Base-by-base conservation (phyloP, 345 rosid species). In the Citrus trifoliata region DNA sequence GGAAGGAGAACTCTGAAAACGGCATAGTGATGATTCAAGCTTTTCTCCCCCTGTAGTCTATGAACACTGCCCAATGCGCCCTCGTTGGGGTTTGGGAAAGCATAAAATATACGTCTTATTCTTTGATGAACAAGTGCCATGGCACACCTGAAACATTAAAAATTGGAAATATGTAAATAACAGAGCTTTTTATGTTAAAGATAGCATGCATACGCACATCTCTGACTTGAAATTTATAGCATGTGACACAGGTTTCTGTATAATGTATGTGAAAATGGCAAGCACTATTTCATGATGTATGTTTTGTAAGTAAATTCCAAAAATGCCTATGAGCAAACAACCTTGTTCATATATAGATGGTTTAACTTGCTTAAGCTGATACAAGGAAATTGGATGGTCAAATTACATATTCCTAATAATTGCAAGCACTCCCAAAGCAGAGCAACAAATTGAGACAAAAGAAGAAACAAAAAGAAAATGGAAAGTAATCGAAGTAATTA, bases 61-160 rank as follows among this genome's bases (percentile, higher is more conserved):
- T 91, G 87, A 85, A 92, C 81, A 32, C 98, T 87, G 72, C 97
- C 97, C 42, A 93, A 73, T 4, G 93, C 92, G 5, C 99, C 96
- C 2, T 91, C 90, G 4, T 74, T 81, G 6, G 86, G 86, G 77
- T 95, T 95, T 14, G 92, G 95, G 66, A 90, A 84, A 64, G 92
- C 94, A 30, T 85, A 93, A 83, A 93, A 91, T 71, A 91, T 92
- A 2, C 97, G 96, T 78, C 90, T 89, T 40, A 94, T 70, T 85
- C 95, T 86, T 74, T 94, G 95, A 85, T 92, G 98, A 73, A 93
- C 93, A 37, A 93, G 93, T 19, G 97, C 98, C 99, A 93, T 95
- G 19, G 99, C 98, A 80, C 99, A 92, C 98, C 91, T 87, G 77
- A 71, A 64, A 77, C 4, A 58, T 61, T 68, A 46, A 76, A 76